Conservation (phyloP, 1,139 yeast species). For the Tardiomyces depauwii region DNA sequence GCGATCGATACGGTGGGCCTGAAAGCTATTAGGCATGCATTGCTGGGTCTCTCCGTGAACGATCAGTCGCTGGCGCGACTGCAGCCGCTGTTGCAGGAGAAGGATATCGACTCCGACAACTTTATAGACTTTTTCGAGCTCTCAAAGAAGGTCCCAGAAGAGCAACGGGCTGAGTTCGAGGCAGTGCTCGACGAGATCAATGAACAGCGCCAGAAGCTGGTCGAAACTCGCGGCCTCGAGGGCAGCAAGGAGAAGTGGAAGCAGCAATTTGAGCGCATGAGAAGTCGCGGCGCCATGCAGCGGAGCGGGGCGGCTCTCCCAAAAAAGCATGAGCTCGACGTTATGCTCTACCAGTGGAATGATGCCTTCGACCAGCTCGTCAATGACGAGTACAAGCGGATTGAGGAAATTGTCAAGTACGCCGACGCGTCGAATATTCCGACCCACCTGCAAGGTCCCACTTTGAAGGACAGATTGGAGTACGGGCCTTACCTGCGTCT, state of each 20-base stretch:
- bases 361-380: conserved; percentile 58
- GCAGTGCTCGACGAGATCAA: conserved; percentile 57
- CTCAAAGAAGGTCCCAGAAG: conserved; percentile 36
- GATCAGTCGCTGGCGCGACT: conserved; percentile 12
- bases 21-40: conserved; percentile 68
- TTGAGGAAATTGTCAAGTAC: conserved; percentile 16
- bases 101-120: conserved; percentile 28
- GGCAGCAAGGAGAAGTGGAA: conserved; percentile 88
- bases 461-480: conserved; percentile 30
- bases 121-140: conserved; percentile 56
- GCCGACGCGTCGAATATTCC: conserved; percentile 3
- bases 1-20: conserved; percentile 51
- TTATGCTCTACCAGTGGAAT: conserved; percentile 70
- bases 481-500: conserved; percentile 73
- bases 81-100: conserved; percentile 22
- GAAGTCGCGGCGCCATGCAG: conserved; percentile 45
- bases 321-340: conserved; percentile 41
- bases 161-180: conserved; percentile 49
- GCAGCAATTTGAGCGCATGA: conserved; percentile 63
- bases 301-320: conserved; percentile 4
- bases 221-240: conserved; percentile 72
- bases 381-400: conserved; percentile 45
- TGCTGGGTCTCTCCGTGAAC: conserved; percentile 43
- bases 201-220: conserved; percentile 56
- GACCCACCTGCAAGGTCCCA: conserved; percentile 3